Evolutionary conservation across 1,139 yeast species (phyloP).

Genomic region (Yamadazyma blattariae): DNA sequence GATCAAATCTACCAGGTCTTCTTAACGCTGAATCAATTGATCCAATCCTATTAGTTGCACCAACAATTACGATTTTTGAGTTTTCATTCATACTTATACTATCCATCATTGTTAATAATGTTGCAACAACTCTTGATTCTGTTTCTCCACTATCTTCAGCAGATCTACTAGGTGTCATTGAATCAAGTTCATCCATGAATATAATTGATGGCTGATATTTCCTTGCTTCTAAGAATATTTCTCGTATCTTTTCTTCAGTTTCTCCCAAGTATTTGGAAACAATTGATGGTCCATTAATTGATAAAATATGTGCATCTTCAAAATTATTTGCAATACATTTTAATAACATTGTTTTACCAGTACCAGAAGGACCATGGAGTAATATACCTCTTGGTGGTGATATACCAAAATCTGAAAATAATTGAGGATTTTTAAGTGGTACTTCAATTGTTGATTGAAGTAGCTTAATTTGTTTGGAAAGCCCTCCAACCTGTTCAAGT

Average conservation of each 20-base stretch:
- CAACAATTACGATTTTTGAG: constrained; percentile 74
- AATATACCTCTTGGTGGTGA: constrained; percentile 88
- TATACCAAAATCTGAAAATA: constrained; percentile 83
- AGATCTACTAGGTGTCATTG: constrained; percentile 78
- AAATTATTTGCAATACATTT: constrained; percentile 70
- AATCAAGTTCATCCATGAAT: constrained; percentile 90
- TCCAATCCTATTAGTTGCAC: constrained; percentile 79
- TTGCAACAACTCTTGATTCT: constrained; percentile 86
- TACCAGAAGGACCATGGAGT: constrained; percentile 95
- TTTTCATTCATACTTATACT: constrained; percentile 78
- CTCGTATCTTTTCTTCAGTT: constrained; percentile 80
- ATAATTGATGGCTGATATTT: constrained; percentile 83
- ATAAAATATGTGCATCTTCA: constrained; percentile 72
- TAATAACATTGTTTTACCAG: constrained; percentile 90
- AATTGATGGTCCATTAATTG: constrained; percentile 87
- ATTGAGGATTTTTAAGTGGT: constrained; percentile 74
- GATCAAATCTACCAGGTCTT: constrained; percentile 80
- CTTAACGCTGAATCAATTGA: constrained; percentile 60
- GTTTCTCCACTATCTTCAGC: constrained; percentile 87
- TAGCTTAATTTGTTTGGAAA: constrained; percentile 57
- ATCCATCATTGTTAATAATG: constrained; percentile 85
- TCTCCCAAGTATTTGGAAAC: constrained; percentile 93
- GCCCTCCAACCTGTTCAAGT: constrained; percentile 73
- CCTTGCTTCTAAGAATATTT: constrained; percentile 80
- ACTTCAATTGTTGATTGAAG: constrained; percentile 71